Evolutionary conservation across 2,329 filamentous ascomycete genomes (phyloP).

Genomic region (Aspergillus sp.): DNA sequence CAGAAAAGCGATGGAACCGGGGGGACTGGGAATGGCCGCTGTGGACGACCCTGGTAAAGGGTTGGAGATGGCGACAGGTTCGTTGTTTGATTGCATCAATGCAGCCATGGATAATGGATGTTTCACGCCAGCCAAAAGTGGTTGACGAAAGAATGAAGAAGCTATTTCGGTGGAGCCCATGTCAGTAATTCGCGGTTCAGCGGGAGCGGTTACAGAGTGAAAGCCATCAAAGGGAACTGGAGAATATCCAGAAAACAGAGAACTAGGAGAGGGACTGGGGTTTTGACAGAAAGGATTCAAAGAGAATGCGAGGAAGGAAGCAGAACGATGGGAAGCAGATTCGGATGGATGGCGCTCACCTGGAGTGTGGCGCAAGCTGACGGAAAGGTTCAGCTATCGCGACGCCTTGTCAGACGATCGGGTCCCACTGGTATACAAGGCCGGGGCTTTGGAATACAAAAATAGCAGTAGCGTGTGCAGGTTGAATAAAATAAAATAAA

Average conservation of each 20-base stretch:
- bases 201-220: background rate
- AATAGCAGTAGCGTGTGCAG: constrained; percentile 28
- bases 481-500: constrained; percentile 6
- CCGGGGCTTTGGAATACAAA: constrained; percentile 22
- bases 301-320: background rate
- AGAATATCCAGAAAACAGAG: constrained; percentile 3
- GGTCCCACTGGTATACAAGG: constrained; percentile 9
- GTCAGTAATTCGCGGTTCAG: constrained; percentile 25
- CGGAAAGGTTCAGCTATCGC: constrained; percentile 37
- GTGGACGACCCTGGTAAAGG: constrained; percentile 31
- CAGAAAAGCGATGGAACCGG: constrained; percentile 34
- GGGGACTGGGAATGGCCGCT: constrained; percentile 29
- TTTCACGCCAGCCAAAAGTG: constrained; percentile 31
- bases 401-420: constrained; percentile 19
- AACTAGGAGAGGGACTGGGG: constrained; percentile 3
- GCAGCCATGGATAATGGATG: constrained; percentile 42
- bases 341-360: constrained; percentile 35
- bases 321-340: constrained; percentile 26
- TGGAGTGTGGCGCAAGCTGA: constrained; percentile 49
- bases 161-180: constrained; percentile 36
- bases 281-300: constrained; percentile 1
- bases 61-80: constrained; percentile 39
- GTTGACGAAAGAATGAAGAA: constrained; percentile 30
- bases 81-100: constrained; percentile 43
- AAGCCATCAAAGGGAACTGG: background rate